Base-by-base conservation (phyloP, 2,329 filamentous ascomycete species). In the Monilinia vaccinii-corymbosi region DNA sequence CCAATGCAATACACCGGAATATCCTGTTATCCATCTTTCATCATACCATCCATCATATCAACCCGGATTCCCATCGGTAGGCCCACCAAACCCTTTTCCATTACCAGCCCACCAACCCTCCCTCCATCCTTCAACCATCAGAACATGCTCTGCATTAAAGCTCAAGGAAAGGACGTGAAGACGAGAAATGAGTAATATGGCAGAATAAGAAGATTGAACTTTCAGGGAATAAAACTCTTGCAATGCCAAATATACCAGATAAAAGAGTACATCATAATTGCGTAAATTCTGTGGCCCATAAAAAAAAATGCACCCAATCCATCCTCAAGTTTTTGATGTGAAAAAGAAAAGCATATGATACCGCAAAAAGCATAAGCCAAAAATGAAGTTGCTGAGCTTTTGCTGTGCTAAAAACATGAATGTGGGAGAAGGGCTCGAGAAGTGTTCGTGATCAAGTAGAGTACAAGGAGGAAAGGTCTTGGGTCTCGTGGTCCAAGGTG, bases 281-380 rank as follows among this genome's bases (percentile, higher is more conserved):
- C 38, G 38, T 55, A 55, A 55, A 55, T 58, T 58, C 25, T 58
- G 56, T 51, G 34, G 46, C 21, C 56, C 23, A 51, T 42, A 25
- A 58, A 58, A 58, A 40, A 28, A 58, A 25, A 25, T 32, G 46
- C 45, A 42, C 45, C 56, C 56, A 58, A 51, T 58, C 56, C 56
- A 36, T 58, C 51, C 51, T 55, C 38, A 23, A 52, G 42, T 58
- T 51, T 50, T 40, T 9, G 25, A 38, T 18, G 46, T 44, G 36
- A 50, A 52, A 58, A 58, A 57, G 36, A 58, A 52, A 44, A 58
- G 46, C 46, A 58, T 50, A 52, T 58, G 56, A 58, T 42, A 44
- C 23, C 36, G 46, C 56, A 40, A 11, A 58, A 58, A 58, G 45
- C 38, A 34, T 55, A 28, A 55, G 51, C 56, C 45, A 44, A 51